Conservation (phyloP, 2,329 filamentous ascomycete genomes). For the Phoma sp. region DNA sequence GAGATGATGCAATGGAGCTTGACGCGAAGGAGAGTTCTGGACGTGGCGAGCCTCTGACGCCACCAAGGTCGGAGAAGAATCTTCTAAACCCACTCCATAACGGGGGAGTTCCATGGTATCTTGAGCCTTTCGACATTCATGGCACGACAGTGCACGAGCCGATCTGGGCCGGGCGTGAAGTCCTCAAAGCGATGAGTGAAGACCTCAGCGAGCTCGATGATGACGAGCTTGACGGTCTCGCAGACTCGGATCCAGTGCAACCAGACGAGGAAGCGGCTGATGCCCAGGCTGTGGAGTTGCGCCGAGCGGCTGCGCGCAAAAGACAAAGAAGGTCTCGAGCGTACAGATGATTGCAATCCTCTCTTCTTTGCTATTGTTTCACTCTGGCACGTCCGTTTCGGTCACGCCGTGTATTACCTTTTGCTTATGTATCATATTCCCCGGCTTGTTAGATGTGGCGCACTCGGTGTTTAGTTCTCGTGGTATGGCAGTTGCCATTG, state of each 20-base stretch:
- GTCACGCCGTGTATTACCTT: slow-evolving; percentile 26
- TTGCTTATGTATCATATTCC: slow-evolving; percentile 28
- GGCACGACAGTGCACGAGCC: slow-evolving; percentile 81
- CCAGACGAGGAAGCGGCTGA: slow-evolving; percentile 34
- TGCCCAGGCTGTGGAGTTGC: slow-evolving; percentile 31
- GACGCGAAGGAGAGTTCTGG: slow-evolving; percentile 23
- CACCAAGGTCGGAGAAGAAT: slow-evolving; percentile 64
- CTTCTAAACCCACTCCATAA: slow-evolving; percentile 52
- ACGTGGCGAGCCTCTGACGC: slow-evolving; percentile 63
- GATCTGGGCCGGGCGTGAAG: slow-evolving; percentile 73
- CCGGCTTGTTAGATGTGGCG: slow-evolving; percentile 14
- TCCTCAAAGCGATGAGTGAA: slow-evolving; percentile 77
- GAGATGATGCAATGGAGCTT: slow-evolving; percentile 29
- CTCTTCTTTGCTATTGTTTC: slow-evolving; percentile 15
- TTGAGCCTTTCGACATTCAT: slow-evolving; percentile 76
- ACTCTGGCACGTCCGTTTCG: slow-evolving; percentile 11
- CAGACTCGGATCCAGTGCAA: slow-evolving; percentile 40
- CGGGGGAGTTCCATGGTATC: slow-evolving; percentile 88
- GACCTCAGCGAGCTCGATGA: slow-evolving; percentile 92
- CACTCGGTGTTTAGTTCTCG: slow-evolving; percentile 23
- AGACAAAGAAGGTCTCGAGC: slow-evolving; percentile 39
- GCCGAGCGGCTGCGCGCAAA: slow-evolving; percentile 38
- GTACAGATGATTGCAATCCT: slow-evolving; percentile 23
- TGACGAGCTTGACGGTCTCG: slow-evolving; percentile 75
- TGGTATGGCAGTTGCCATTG: slow-evolving; percentile 7